A percentile compares a stretch with the other conserved stretches of the same genome.
These are phyloP conservation scores for Metschnikowia matae DNA, from an alignment of 805 yeast genomes.

Conservation along the genomic window DNA sequence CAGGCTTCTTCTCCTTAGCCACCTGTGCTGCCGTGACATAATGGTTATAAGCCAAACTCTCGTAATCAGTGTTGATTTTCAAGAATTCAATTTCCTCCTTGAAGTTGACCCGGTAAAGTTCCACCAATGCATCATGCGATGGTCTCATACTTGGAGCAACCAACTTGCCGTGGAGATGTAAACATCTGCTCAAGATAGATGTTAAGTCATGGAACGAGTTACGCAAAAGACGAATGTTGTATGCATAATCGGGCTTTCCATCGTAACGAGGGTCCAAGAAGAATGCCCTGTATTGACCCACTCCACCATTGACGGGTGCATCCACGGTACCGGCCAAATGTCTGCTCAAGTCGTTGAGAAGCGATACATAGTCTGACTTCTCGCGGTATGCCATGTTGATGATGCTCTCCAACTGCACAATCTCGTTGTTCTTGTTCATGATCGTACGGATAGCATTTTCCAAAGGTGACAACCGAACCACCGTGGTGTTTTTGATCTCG, in stretches of 20 bases:
- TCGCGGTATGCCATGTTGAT: slow-evolving; percentile 51
- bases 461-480: slow-evolving; percentile 69
- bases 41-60: slow-evolving; percentile 24
- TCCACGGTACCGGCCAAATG: slow-evolving; percentile 81
- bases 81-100: slow-evolving; percentile 53
- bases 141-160: slow-evolving; percentile 52
- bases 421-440: slow-evolving; percentile 64
- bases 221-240: slow-evolving; percentile 34
- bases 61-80: slow-evolving; percentile 34
- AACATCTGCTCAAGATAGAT: slow-evolving; percentile 57
- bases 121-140: slow-evolving; percentile 64
- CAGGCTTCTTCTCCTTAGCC: slow-evolving; percentile 4
- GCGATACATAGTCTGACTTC: slow-evolving; percentile 43
- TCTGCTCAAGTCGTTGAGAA: slow-evolving; percentile 64
- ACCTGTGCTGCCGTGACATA: slow-evolving; percentile 16
- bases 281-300: slow-evolving; percentile 74
- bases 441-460: slow-evolving; percentile 75
- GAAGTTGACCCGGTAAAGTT: slow-evolving; percentile 64
- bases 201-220: slow-evolving; percentile 67
- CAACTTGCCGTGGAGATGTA: slow-evolving; percentile 63
- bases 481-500: slow-evolving; percentile 51
- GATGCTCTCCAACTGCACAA: slow-evolving; percentile 62
- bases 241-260: slow-evolving; percentile 29
- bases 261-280: slow-evolving; percentile 40
- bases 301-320: slow-evolving; percentile 91